These are phyloP conservation scores for Ophiosphaerella korrae DNA, from an alignment of 2,329 filamentous ascomycete species.

Conservation along the genomic window DNA sequence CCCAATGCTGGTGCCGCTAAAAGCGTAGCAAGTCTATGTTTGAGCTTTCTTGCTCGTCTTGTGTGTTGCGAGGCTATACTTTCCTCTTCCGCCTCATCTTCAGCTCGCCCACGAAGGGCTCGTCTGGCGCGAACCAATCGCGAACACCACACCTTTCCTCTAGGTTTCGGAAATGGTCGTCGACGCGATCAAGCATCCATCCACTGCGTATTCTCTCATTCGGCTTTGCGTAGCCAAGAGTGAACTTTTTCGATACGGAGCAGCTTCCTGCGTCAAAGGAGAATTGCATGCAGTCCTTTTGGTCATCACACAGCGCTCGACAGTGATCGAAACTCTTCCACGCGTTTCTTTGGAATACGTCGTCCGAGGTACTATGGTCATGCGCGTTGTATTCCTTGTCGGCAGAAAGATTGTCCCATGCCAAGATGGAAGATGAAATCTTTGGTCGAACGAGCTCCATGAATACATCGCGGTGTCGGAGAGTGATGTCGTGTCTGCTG, in stretches of 20 bases:
- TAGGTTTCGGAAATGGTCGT: constrained; percentile 36
- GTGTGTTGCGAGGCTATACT: background rate
- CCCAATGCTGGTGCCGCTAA: constrained; percentile 2
- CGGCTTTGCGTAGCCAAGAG: constrained; percentile 39
- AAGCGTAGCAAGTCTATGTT: background rate
- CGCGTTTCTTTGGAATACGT: constrained; percentile 37
- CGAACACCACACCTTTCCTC: constrained; percentile 39
- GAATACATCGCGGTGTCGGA: constrained; percentile 47
- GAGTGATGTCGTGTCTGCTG: constrained; percentile 37
- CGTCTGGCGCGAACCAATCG: constrained; percentile 42
- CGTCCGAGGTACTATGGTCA: constrained; percentile 26
- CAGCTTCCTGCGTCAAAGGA: constrained; percentile 42
- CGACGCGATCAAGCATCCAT: constrained; percentile 46
- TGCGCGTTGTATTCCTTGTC: constrained; percentile 45
- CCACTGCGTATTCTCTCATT: constrained; percentile 34
- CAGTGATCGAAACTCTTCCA: constrained; percentile 46
- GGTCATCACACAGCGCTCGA: constrained; percentile 40
- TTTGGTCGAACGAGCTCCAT: constrained; percentile 40
- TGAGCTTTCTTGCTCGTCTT: background rate
- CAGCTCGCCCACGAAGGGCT: constrained; percentile 16
- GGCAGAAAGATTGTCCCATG: constrained; percentile 46
- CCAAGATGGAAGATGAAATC: constrained; percentile 24
- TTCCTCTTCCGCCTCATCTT: constrained; percentile 21
- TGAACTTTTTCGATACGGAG: constrained; percentile 35
- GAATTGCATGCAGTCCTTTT: constrained; percentile 42